Evolutionary conservation across 345 rosid genomes (phyloP).

Genomic region (Gossypium longicalyx): DNA sequence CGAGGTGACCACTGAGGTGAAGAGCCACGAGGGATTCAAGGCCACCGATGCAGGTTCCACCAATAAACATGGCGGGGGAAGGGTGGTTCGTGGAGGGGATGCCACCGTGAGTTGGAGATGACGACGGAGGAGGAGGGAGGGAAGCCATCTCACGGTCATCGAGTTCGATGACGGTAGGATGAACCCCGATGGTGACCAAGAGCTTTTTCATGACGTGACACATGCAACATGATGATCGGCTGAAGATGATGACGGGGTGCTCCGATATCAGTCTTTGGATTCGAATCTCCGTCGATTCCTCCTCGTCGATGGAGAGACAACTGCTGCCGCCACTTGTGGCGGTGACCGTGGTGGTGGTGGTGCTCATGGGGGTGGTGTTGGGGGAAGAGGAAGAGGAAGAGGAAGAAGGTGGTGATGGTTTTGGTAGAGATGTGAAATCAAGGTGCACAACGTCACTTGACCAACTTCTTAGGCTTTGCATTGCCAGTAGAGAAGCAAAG

Average conservation of each 20-base stretch:
- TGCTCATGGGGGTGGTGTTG: conserved; percentile 24
- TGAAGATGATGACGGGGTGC: conserved; percentile 88
- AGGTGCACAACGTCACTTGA: conserved; percentile 45
- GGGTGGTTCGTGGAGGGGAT: conserved; percentile 24
- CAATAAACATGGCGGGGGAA: conserved; percentile 68
- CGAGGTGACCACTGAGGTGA: conserved; percentile 81
- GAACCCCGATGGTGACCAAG: conserved; percentile 72
- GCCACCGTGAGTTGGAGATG: conserved; percentile 8
- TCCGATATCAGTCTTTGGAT: conserved; percentile 88
- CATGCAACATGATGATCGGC: conserved; percentile 89
- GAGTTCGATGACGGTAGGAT: conserved; percentile 87
- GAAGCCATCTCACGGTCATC: conserved; percentile 82
- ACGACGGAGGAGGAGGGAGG: conserved; percentile 33
- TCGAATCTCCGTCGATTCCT: conserved; percentile 59
- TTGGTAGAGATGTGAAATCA: conserved; percentile 34
- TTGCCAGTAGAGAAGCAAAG: conserved; percentile 29
- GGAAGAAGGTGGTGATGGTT: background rate
- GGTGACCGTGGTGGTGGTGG: conserved; percentile 20
- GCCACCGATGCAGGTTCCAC: conserved; percentile 79
- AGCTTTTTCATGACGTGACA: conserved; percentile 92
- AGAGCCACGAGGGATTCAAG: conserved; percentile 87
- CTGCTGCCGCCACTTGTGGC: conserved; percentile 7
- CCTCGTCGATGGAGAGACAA: conserved; percentile 69
- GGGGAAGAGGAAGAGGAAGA: conserved; percentile 24
- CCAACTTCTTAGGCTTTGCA: conserved; percentile 67